Base-by-base conservation (phyloP, 768 basidiomycete species). In the Dendrothele bispora region DNA sequence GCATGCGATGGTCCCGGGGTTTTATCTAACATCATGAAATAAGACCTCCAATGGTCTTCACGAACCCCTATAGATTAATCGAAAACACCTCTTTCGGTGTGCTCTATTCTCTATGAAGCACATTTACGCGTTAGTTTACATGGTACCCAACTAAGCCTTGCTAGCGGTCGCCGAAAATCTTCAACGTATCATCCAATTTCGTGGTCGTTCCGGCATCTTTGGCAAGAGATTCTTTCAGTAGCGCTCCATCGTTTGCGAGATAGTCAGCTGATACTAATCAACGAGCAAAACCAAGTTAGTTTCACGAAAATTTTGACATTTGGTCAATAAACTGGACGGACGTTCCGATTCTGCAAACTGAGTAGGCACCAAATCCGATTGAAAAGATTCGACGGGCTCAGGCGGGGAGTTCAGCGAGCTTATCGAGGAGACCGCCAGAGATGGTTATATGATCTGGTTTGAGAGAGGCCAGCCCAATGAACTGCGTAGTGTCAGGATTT, bases 151-250 rank as follows among this genome's bases (percentile, higher is more conserved):
- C n/a, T n/a, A n/a, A n/a, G n/a, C n/a, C n/a, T n/a, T n/a, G n/a
- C n/a, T n/a, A n/a, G n/a, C n/a, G n/a, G n/a, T 69, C 68, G 1
- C 56, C 69, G 50, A 79, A 78, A 17, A 76, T 68, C 39, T 56
- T 51, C 39, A 79, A 54, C 17, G 78, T 77, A 52, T 78, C 77
- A 10, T 60, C 49, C 28, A 79, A 59, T 53, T 75, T 76, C 26
- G 74, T 64, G 10, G 65, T 61, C 10, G 68, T 60, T 50, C 76
- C 75, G 24, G 56, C 46, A 44, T 77, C 72, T 1, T 51, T 50
- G 6, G 55, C 61, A 18, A 79, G 51, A 4, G 70, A 73, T 22
- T 70, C 59, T 40, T 57, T 58, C 7, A 77, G 61, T 10, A 61
- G 56, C 5, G 56, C 58, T 10, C 59, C 74, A 8, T 55, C 58